A percentile compares a stretch with the other conserved stretches of the same genome.
These are phyloP conservation scores for Starmerella lactis-condensi DNA, from an alignment of 805 yeast species.

Conservation along the genomic window DNA sequence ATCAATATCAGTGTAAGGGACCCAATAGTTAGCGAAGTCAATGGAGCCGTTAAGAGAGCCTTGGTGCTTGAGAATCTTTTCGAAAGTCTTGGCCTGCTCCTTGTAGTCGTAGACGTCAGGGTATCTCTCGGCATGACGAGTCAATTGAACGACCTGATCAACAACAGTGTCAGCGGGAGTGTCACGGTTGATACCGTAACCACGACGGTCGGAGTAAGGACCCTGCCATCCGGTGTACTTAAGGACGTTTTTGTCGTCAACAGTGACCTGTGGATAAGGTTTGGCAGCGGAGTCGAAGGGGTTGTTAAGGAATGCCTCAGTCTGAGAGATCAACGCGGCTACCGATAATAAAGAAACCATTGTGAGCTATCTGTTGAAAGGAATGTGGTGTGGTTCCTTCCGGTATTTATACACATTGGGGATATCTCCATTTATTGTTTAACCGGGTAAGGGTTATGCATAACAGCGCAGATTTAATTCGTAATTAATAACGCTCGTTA, in stretches of 20 bases:
- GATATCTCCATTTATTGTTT: too few species aligned
- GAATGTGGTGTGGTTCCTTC: too few species aligned
- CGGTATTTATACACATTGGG: too few species aligned
- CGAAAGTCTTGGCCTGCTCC: slow-evolving; percentile 7
- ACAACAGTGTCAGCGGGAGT: slow-evolving; percentile 32
- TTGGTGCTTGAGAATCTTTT: slow-evolving; percentile 3
- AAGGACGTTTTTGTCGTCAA: slow-evolving; percentile 17
- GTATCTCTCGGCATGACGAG: slow-evolving; percentile 42
- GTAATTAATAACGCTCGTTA: too few species aligned
- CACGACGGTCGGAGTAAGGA: slow-evolving; percentile 21
- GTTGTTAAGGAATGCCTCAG: slow-evolving; percentile 8
- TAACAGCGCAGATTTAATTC: too few species aligned
- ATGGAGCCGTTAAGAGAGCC: slow-evolving; percentile 25
- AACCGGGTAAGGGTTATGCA: too few species aligned
- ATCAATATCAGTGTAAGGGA: slow-evolving; percentile 26
- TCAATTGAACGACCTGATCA: slow-evolving; percentile 34
- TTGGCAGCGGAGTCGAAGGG: slow-evolving; percentile 9
- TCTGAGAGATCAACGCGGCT: slow-evolving; percentile 4
- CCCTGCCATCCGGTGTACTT: slow-evolving; percentile 13
- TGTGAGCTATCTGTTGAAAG: too few species aligned
- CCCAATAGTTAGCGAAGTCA: slow-evolving; percentile 30
- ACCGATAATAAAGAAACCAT: slow-evolving; percentile 1
- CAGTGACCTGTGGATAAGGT: slow-evolving; percentile 16
- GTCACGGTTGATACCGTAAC: slow-evolving; percentile 34
- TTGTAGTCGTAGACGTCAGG: slow-evolving; percentile 20